Evolutionary conservation across 2,329 filamentous ascomycete genomes (phyloP).

Genomic region (Sporothrix luriei): DNA sequence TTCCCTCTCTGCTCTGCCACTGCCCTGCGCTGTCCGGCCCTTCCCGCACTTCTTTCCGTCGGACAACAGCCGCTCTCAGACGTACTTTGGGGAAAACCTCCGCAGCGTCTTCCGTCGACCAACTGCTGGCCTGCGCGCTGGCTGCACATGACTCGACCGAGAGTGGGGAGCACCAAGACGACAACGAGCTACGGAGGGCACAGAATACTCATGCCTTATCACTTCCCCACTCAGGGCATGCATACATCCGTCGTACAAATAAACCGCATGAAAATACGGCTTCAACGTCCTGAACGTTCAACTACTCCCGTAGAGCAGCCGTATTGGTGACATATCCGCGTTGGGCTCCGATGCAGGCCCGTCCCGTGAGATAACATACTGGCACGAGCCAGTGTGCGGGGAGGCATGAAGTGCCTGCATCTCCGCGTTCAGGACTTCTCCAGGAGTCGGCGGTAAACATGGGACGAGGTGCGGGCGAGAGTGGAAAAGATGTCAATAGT

Average conservation of each 20-base stretch:
- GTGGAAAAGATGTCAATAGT: slow-evolving; percentile 2
- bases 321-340: not conserved
- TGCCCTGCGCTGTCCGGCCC: not conserved
- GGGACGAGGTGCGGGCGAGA: slow-evolving; percentile 35
- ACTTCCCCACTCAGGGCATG: not conserved
- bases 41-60: not conserved
- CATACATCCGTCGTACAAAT: too few species aligned
- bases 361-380: slow-evolving; percentile 1
- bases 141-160: not conserved
- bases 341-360: slow-evolving; percentile 14
- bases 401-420: not conserved
- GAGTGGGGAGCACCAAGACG: slow-evolving; percentile 1
- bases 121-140: not conserved
- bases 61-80: not conserved
- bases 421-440: not conserved
- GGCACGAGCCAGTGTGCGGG: not conserved
- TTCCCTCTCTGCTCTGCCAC: too few species aligned
- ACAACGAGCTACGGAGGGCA: too few species aligned
- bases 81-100: too few species aligned
- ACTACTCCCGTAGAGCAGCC: not conserved
- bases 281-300: not conserved
- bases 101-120: not conserved
- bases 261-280: not conserved
- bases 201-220: not conserved
- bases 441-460: slow-evolving; percentile 25